These are phyloP conservation scores for Tricholoma saponaceum DNA, from an alignment of 768 basidiomycete species.

Conservation along the genomic window DNA sequence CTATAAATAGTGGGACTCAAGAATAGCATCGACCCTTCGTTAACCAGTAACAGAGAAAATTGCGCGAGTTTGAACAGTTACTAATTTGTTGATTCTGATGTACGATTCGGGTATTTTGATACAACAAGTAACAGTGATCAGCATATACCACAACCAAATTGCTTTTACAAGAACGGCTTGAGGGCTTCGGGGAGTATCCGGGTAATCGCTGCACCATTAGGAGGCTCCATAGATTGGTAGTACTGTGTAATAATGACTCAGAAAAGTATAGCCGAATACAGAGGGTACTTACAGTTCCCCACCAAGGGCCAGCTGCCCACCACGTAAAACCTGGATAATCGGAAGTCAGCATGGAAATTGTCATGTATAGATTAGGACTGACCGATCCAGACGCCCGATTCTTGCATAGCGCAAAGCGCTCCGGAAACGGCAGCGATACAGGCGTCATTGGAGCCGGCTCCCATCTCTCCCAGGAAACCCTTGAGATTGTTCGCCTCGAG, in stretches of 20 bases:
- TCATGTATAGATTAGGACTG: constrained; percentile 7
- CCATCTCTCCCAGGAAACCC: constrained; percentile 64
- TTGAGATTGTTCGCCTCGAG: constrained; percentile 55
- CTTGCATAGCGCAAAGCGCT: constrained; percentile 56
- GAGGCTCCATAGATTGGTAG: constrained; percentile 61
- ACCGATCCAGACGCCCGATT: constrained; percentile 57
- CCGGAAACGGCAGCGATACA: constrained; percentile 50
- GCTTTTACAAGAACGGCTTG: constrained; percentile 45
- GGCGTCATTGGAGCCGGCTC: constrained; percentile 42
- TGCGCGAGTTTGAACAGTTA: background rate
- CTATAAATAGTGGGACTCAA: no score
- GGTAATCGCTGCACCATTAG: constrained; percentile 49
- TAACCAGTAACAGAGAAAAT: background rate
- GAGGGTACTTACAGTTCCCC: constrained; percentile 41
- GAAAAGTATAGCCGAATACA: background rate
- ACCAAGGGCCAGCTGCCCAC: constrained; percentile 67
- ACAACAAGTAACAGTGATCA: background rate
- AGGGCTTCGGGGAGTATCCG: constrained; percentile 54
- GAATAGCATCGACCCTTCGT: no score
- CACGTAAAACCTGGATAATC: constrained; percentile 26
- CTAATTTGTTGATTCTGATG: background rate
- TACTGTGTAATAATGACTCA: constrained; percentile 29
- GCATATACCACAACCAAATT: background rate
- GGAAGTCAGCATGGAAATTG: background rate
- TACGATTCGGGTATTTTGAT: background rate